Base-by-base conservation (phyloP, 345 rosid species). In the Aethionema arabicum region DNA sequence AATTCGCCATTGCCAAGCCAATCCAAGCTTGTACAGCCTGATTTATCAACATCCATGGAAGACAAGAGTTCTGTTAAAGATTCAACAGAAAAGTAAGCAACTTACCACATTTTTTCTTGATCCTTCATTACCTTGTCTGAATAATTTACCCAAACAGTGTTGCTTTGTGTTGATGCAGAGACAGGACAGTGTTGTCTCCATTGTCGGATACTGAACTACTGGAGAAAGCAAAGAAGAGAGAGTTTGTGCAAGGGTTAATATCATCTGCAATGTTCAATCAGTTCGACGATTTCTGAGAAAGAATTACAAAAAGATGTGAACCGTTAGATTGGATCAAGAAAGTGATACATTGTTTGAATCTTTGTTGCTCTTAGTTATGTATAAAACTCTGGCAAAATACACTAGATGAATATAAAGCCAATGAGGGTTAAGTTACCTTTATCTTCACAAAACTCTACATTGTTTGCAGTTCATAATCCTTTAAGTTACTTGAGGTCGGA, bases 241-340 rank as follows among this genome's bases (percentile, higher is more conserved):
- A 79, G 67, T 84, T 82, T 79, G 84, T 82, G 61, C 85, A 78
- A 80, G 81, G 75, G 53, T 55, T 87, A 57, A 38, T 82, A 38
- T 74, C 81, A 51, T 84, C 95, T 50, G 65, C 81, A 59, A 71
- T 87, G 43, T 64, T 84, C 13, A 66, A 66, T 49, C 68, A 76
- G 11, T 31, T 54, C 4, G 31, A 63, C 8, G 65, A 52, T 68
- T 78, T 68, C 39, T 87, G 81, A 80, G 42, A 52, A 69, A 54
- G 38, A 63, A 61, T 45, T 30, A 36, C 55, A 32, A 49, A 46
- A 45, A 21, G 27, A 21, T 21, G 2, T 21, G 27, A 21, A 21
- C 27, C 27, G 27, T 21, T 21, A 21, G 27, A 21, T 21, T 21
- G 27, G 27, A 1, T 21, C 27, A 21, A 21, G 27, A 21, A 11